Percentiles rank a stretch among this genome's conserved stretches.
These are phyloP conservation scores for Talaromyces proteolyticus DNA, from an alignment of 495 filamentous ascomycete genomes.

Conservation along the genomic window DNA sequence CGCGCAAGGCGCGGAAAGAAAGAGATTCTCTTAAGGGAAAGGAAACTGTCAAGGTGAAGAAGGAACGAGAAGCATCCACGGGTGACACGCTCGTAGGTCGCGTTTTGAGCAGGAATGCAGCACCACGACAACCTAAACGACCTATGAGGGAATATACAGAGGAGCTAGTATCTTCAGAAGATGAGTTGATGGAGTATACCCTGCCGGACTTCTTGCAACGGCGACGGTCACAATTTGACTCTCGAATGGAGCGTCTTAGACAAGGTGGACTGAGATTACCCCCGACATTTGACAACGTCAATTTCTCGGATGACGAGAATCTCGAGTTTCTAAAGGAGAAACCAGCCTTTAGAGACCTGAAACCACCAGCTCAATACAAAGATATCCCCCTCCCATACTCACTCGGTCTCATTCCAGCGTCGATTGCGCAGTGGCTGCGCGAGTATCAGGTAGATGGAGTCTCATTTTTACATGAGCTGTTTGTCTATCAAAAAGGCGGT, in stretches of 20 bases:
- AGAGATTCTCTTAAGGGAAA: constrained; percentile 18
- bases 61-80: constrained; percentile 12
- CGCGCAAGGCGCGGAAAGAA: constrained; percentile 24
- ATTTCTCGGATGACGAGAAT: constrained; percentile 82
- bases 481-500: constrained; percentile 88
- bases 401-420: constrained; percentile 78
- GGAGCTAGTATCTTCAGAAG: constrained; percentile 34
- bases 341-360: constrained; percentile 59
- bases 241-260: constrained; percentile 48
- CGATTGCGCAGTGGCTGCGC: constrained; percentile 87
- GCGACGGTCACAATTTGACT: constrained; percentile 46
- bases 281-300: constrained; percentile 71
- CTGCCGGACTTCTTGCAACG: constrained; percentile 53
- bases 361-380: constrained; percentile 60
- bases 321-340: constrained; percentile 57
- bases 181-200: constrained; percentile 52
- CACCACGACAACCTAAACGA: constrained; percentile 10
- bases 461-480: constrained; percentile 80
- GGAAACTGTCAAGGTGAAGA: constrained; percentile 20
- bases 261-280: constrained; percentile 70
- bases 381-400: constrained; percentile 73
- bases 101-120: constrained; percentile 8
- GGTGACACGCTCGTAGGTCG: constrained; percentile 7
- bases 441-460: constrained; percentile 88
- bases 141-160: constrained; percentile 32